Base-by-base conservation (phyloP, 441 rosid genomes). In the Gossypium davidsonii region DNA sequence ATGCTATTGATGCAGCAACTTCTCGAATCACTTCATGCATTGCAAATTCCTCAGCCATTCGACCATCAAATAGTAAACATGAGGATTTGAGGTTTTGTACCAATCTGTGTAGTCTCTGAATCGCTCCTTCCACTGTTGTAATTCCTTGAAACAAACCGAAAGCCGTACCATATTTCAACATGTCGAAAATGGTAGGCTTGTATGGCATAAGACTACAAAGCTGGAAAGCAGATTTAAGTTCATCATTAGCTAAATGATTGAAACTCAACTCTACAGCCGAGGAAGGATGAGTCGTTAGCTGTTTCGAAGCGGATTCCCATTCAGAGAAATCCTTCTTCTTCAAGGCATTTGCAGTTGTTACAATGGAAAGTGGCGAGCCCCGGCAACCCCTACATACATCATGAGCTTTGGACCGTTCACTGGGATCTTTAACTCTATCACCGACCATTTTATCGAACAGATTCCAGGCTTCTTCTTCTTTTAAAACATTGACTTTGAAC, bases 291-390 rank as follows among this genome's bases (percentile, higher is more conserved):
- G 28, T 4, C 17, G 14, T 5, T 0, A 44, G 28, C 26, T 57
- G 62, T 58, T 7, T 10, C 2, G 21, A 42, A 20, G 67, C 74
- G 25, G 55, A 14, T 60, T 60, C 42, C 74, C 68, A 46, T 15
- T 72, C 58, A n/a, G 58, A 8, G 4, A 5, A 10, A 26, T 2
- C 51, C 18, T 55, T 70, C 0, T 17, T 42, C 39, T 81, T 79
- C 85, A 80, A 70, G 25, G 78, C 73, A 28, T 17, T 77, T 56
- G 80, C 85, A 53, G 73, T 71, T 5, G 80, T 69, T 28, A 65
- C 75, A 69, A 85, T 75, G 21, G 79, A 77, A 39, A 82, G 57
- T 0, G 85, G 84, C 63, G 80, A 75, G 4, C 80, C 84, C 11
- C 67, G 49, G 6, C 81, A 82, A 77, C 60, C 70, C 64, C 62